phyloP scores from a whole-genome alignment of 257 asterid genomes.

The Nyctanthes arbortristis region DNA sequence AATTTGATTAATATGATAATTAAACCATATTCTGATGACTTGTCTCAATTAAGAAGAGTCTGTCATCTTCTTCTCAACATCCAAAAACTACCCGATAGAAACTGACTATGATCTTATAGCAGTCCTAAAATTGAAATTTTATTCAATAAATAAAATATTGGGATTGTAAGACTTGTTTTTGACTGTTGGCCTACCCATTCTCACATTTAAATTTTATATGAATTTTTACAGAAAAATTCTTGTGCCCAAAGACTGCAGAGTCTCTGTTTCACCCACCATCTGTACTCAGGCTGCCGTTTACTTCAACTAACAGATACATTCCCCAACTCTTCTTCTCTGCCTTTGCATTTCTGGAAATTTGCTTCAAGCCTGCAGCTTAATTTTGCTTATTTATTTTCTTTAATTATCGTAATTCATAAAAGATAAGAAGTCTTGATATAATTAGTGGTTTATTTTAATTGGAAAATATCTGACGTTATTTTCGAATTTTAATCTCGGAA shows the following conservation, averaged over 20 bases:
- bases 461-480: no score
- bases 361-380: no score
- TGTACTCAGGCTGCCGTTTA: neutral
- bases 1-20: neutral
- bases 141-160: neutral
- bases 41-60: constrained; percentile 7
- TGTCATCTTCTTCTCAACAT: constrained; percentile 11
- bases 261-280: constrained; percentile 13
- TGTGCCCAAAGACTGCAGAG: neutral
- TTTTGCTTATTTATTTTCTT: no score
- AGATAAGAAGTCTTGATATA: no score
- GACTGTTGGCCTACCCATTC: constrained; percentile 23
- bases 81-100: constrained; percentile 12
- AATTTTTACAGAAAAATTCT: neutral
- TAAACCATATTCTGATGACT: constrained; percentile 12
- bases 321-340: neutral
- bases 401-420: no score
- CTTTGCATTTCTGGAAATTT: no score
- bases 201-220: neutral
- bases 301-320: constrained; percentile 2
- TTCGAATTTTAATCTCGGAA: no score
- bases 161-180: constrained; percentile 3
- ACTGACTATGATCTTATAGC: constrained; percentile 3
- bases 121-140: neutral
- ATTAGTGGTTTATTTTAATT: no score